phyloP scores from a whole-genome alignment of 768 basidiomycete species.

The Mycena vulgaris region DNA sequence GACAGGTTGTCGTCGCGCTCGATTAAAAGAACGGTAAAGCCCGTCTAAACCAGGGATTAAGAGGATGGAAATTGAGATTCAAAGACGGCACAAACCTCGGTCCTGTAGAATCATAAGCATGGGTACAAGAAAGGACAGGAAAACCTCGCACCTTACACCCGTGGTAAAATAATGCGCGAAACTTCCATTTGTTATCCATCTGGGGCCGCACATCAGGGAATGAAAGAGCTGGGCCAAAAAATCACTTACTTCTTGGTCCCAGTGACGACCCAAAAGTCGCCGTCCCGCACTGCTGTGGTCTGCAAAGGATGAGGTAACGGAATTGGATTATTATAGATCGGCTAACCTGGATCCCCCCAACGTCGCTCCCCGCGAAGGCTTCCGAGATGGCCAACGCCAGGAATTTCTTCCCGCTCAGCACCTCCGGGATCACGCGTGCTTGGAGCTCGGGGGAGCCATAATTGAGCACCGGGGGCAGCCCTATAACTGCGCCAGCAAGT shows the following conservation, averaged over 20 bases:
- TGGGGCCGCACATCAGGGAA: conserved; percentile 42
- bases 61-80: neutral
- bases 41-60: conserved; percentile 59
- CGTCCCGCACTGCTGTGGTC: conserved; percentile 89
- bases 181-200: conserved; percentile 93
- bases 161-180: conserved; percentile 91
- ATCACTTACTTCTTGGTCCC: conserved; percentile 89
- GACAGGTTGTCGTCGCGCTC: conserved; percentile 80
- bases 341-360: conserved; percentile 74
- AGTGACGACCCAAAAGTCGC: conserved; percentile 88
- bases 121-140: too few relatives aligned
- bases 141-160: too few relatives aligned
- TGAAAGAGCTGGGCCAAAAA: neutral
- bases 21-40: conserved; percentile 84
- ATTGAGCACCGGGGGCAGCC: conserved; percentile 91
- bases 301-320: neutral
- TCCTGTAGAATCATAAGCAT: too few relatives aligned
- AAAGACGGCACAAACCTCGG: conserved; percentile 61
- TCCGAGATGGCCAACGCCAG: conserved; percentile 94
- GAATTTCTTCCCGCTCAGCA: conserved; percentile 85
- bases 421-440: conserved; percentile 78
- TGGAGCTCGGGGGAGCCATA: conserved; percentile 85
- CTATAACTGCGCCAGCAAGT: conserved; percentile 86
- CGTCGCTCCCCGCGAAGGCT: conserved; percentile 93
- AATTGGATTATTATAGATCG: too few relatives aligned